These are phyloP conservation scores for Botrytis byssoidea DNA, from an alignment of 2,329 filamentous ascomycete species.

Conservation along the genomic window DNA sequence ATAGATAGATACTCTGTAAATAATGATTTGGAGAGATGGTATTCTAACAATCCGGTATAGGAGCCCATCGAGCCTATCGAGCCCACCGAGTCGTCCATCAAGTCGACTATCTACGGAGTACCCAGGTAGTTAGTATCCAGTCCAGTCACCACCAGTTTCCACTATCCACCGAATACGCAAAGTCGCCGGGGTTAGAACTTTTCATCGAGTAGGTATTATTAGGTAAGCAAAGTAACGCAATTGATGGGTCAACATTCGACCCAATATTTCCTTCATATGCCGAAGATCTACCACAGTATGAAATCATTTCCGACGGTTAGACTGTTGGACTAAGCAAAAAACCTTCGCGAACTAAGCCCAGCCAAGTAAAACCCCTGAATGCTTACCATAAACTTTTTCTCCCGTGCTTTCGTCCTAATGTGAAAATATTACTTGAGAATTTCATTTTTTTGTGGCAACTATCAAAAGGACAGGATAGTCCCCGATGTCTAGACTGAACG, in stretches of 20 bases:
- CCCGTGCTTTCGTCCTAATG: background rate
- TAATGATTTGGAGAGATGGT: background rate
- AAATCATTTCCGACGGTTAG: background rate
- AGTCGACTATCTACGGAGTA: background rate
- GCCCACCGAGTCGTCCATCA: background rate
- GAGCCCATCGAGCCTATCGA: background rate
- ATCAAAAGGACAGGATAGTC: background rate
- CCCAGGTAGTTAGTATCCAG: background rate
- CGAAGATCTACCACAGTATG: background rate
- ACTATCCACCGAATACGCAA: background rate
- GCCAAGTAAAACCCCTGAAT: slow-evolving; percentile 15
- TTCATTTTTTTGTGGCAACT: slow-evolving; percentile 13
- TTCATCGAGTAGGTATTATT: background rate
- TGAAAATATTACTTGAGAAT: slow-evolving; percentile 17
- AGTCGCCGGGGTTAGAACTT: background rate
- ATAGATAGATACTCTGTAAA: background rate
- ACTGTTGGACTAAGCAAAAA: background rate
- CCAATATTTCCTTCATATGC: background rate
- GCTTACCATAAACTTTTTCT: background rate
- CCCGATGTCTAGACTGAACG: background rate
- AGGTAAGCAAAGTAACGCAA: background rate
- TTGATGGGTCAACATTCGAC: background rate
- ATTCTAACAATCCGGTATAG: background rate
- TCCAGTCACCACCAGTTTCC: background rate
- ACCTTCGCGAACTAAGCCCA: background rate